Conservation (phyloP, 1,284 basidiomycete genomes). For the Leccinum subrobustum region DNA sequence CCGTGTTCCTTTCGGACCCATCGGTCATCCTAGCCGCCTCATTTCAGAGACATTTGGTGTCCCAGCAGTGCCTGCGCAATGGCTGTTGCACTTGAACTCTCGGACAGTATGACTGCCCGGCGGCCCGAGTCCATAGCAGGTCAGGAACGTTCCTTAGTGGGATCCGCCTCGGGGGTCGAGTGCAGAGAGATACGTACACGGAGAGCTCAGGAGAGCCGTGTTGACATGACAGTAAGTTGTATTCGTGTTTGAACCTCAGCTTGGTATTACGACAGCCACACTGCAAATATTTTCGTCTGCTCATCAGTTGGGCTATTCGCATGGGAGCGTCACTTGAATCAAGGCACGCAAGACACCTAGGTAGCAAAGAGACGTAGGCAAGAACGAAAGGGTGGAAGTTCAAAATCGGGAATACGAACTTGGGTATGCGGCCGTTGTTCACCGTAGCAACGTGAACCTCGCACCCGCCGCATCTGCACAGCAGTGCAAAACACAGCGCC, state of each 20-base stretch:
- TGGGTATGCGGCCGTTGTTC: not conserved
- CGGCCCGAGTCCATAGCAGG: not conserved
- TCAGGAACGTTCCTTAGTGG: not conserved
- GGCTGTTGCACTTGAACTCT: not conserved
- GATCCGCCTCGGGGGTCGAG: not conserved
- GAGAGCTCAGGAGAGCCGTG: not conserved
- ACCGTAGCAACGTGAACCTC: conserved; percentile 9
- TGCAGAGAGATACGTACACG: conserved; percentile 1
- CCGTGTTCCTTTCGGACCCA: not conserved
- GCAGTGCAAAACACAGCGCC: conserved; percentile 10
- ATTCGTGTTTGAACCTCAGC: not conserved
- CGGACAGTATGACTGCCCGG: not conserved
- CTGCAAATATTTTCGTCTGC: not conserved
- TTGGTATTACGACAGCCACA: not conserved
- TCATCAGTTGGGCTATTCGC: conserved; percentile 1
- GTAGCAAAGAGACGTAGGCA: not conserved
- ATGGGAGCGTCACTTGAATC: not conserved
- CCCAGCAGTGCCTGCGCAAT: not conserved
- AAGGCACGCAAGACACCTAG: not conserved
- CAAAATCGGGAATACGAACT: not conserved
- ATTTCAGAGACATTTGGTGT: not conserved
- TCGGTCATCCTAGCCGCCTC: not conserved
- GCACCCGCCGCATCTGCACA: not conserved
- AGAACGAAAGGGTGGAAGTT: not conserved
- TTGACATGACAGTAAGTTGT: not conserved